Evolutionary conservation across 176 grass and related monocot genomes (phyloP), one percentile per base, ranked within the genome.

Genomic region (Oryza punctata): DNA sequence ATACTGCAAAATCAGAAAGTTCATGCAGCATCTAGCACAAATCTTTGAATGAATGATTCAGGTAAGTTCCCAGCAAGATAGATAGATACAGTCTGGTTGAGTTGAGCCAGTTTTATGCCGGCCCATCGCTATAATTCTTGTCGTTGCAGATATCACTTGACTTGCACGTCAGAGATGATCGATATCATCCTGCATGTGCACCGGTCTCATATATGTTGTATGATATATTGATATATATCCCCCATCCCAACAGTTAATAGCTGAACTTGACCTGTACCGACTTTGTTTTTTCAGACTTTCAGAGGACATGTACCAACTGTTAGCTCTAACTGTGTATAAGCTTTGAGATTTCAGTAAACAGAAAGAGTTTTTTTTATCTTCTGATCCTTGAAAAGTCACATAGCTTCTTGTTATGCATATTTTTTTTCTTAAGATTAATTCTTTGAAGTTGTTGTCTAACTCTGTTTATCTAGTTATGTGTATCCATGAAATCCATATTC

Each of bases 91-190:
- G n/a, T 61, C 57, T 24, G 57, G 19, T 61, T 28, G 37, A 65
- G 19, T 24, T 28, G 60, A 65, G 13, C 24, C 16, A 44, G 63
- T 25, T 70, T 63, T 77, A 33, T 23, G 65, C 12, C 19, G 19
- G 12, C 27, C 66, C 73, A 28, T 27, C 44, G 28, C 35, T 67
- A 28, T 84, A 84, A 44, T 77, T 35, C 23, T 19, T 65, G 30
- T 77, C 16, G 18, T 67, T 27, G 7, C 2, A 67, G 73, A 77
- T 61, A 28, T 41, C 46, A 24, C 73, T 85, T 85, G 82, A 46
- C 73, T 77, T 85, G 82, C 37, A 38, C 37, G 37, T 38, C 37
- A 38, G 37, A 38, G 37, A 38, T 38, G 37, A 38, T 38, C 37
- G 37, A 38, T 38, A 38, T 38, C 7, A 6, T 38, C 37, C 37